Evolutionary conservation across 306 rosid genomes (phyloP).

Genomic region (Carpinus viminea): DNA sequence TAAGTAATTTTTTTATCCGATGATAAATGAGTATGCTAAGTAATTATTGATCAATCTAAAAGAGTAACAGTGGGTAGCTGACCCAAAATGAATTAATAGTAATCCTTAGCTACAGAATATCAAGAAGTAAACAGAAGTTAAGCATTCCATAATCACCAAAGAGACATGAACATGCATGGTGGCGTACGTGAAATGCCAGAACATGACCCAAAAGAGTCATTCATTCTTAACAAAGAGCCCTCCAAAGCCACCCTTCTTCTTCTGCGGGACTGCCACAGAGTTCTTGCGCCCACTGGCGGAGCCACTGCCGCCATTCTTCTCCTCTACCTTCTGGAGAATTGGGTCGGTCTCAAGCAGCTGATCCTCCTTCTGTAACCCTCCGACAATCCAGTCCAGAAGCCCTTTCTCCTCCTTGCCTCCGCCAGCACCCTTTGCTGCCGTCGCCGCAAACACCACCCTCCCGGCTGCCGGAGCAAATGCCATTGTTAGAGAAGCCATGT

Average conservation of each 20-base stretch:
- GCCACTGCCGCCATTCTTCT: slow-evolving; percentile 38
- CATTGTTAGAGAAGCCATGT: slow-evolving; percentile 76
- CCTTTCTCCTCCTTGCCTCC: slow-evolving; percentile 70
- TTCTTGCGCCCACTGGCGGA: slow-evolving; percentile 39
- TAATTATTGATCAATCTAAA: neutral
- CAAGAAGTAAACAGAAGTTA: slow-evolving; percentile 26
- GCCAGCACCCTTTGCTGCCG: slow-evolving; percentile 58
- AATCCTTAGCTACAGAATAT: slow-evolving; percentile 24
- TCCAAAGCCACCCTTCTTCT: slow-evolving; percentile 83
- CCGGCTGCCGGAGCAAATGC: slow-evolving; percentile 53
- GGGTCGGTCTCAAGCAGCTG: slow-evolving; percentile 78
- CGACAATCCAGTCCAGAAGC: slow-evolving; percentile 65
- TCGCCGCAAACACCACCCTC: slow-evolving; percentile 57
- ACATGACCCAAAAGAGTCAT: slow-evolving; percentile 5
- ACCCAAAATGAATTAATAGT: slow-evolving; percentile 33
- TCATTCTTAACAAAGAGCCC: slow-evolving; percentile 75
- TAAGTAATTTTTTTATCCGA: too few species aligned
- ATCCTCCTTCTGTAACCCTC: slow-evolving; percentile 72
- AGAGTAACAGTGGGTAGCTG: slow-evolving; percentile 3
- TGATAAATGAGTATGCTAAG: too few species aligned
- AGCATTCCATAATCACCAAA: slow-evolving; percentile 23
- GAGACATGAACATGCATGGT: slow-evolving; percentile 10
- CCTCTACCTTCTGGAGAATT: slow-evolving; percentile 77
- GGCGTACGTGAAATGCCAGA: slow-evolving; percentile 10
- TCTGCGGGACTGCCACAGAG: slow-evolving; percentile 60